Evolutionary conservation across 192 early-diverging fungal species (phyloP).

Genomic region (Coemansia sp.): DNA sequence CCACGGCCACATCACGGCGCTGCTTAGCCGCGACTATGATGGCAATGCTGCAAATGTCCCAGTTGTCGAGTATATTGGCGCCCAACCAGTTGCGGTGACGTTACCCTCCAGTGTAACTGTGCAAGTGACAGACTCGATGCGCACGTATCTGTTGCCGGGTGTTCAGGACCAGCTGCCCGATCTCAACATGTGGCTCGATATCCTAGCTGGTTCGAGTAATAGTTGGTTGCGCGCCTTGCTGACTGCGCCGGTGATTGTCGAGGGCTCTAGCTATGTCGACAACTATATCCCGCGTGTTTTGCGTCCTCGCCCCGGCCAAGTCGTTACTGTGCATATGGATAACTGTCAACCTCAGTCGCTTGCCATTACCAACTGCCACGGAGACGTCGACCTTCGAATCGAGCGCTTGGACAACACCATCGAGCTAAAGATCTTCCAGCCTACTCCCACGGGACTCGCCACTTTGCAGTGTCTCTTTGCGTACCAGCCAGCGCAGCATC

Average conservation of each 20-base stretch:
- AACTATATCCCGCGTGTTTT: constrained; percentile 63
- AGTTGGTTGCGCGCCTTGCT: constrained; percentile 86
- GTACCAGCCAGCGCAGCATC: constrained; percentile 12
- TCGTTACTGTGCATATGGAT: constrained; percentile 15
- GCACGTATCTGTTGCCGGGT: constrained; percentile 14
- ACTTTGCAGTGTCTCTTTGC: background rate
- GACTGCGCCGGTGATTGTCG: constrained; percentile 69
- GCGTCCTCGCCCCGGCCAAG: constrained; percentile 61
- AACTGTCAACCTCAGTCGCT: background rate
- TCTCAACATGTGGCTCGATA: constrained; percentile 62
- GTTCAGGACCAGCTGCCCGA: constrained; percentile 13
- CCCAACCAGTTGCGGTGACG: background rate
- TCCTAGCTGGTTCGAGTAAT: constrained; percentile 65
- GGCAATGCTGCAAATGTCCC: constrained; percentile 65
- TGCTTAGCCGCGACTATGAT: constrained; percentile 73
- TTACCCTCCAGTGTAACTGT: constrained; percentile 4
- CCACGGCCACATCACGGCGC: constrained; percentile 69
- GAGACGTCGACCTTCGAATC: constrained; percentile 15
- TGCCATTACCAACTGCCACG: background rate
- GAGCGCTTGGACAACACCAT: background rate
- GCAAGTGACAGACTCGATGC: background rate
- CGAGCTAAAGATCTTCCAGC: constrained; percentile 1
- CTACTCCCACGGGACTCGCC: background rate
- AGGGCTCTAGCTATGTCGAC: constrained; percentile 60
- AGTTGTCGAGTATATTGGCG: constrained; percentile 73